Evolutionary conservation across 805 yeast species (phyloP).

Genomic region (Metschnikowia borealis): DNA sequence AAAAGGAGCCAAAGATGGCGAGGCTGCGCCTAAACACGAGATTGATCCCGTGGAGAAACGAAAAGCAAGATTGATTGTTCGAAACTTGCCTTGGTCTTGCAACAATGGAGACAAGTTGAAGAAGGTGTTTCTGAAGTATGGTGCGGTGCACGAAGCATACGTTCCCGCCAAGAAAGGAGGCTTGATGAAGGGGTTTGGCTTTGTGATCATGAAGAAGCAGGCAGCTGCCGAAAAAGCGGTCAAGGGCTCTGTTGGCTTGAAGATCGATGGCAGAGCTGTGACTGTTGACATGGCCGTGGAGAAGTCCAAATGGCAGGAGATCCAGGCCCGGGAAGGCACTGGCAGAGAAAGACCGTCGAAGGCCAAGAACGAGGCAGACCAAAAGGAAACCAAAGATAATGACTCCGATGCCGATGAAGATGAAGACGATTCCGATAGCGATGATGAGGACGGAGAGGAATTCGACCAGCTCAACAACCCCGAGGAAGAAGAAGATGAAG

Average conservation of each 20-base stretch:
- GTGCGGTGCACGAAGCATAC: constrained; percentile 82
- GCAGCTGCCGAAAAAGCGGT: constrained; percentile 78
- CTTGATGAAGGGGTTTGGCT: constrained; percentile 90
- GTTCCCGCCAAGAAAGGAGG: constrained; percentile 89
- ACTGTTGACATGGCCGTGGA: constrained; percentile 93
- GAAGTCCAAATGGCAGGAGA: constrained; percentile 74
- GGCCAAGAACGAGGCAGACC: constrained; percentile 37
- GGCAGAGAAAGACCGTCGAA: constrained; percentile 26
- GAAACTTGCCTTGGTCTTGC: constrained; percentile 96
- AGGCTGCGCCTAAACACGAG: constrained; percentile 16
- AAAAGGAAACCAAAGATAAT: constrained; percentile 31
- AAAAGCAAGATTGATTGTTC: constrained; percentile 78
- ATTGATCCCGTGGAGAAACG: constrained; percentile 59
- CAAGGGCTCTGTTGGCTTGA: constrained; percentile 66
- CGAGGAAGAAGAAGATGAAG: constrained; percentile 28
- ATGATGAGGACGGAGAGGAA: constrained; percentile 31
- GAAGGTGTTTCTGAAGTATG: constrained; percentile 68
- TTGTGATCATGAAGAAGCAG: constrained; percentile 82
- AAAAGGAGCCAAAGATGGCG: constrained; percentile 26
- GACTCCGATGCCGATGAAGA: constrained; percentile 35
- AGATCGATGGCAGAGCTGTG: constrained; percentile 85
- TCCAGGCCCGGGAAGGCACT: constrained; percentile 24
- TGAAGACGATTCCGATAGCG: constrained; percentile 26
- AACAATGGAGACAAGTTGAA: constrained; percentile 70
- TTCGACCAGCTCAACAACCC: constrained; percentile 23